Evolutionary conservation across 169 alveolate genomes (phyloP).

Genomic region (Plasmodium fragile): DNA sequence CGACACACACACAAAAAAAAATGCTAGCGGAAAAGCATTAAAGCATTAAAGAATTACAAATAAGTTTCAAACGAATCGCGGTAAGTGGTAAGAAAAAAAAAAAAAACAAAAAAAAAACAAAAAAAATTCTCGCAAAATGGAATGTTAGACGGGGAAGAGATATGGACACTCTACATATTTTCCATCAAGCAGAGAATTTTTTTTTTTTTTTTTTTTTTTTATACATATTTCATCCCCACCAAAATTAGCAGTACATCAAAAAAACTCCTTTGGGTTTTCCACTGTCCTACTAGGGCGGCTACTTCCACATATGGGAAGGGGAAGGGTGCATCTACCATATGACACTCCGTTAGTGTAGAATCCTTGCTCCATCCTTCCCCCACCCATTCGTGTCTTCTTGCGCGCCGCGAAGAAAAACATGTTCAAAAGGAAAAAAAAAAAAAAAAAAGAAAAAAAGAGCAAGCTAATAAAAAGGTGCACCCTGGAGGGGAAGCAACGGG

Average conservation of each 20-base stretch:
- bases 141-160: neutral
- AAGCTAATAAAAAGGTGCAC: neutral
- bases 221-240: neutral
- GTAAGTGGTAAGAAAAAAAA: neutral
- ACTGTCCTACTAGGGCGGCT: neutral
- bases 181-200: neutral
- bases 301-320: neutral
- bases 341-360: neutral
- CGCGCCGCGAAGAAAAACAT: neutral
- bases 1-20: neutral
- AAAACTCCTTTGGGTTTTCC: neutral
- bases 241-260: neutral
- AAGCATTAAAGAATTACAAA: neutral
- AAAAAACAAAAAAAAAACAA: neutral
- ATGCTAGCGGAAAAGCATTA: neutral
- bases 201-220: neutral
- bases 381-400: neutral
- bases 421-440: neutral
- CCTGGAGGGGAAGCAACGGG: neutral
- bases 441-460: neutral
- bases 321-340: neutral
- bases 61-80: neutral
- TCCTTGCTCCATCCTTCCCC: neutral
- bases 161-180: neutral
- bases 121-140: neutral